Evolutionary conservation across 163 green algal species (phyloP).

Genomic region (Chlamydomonas reinhardtii): DNA sequence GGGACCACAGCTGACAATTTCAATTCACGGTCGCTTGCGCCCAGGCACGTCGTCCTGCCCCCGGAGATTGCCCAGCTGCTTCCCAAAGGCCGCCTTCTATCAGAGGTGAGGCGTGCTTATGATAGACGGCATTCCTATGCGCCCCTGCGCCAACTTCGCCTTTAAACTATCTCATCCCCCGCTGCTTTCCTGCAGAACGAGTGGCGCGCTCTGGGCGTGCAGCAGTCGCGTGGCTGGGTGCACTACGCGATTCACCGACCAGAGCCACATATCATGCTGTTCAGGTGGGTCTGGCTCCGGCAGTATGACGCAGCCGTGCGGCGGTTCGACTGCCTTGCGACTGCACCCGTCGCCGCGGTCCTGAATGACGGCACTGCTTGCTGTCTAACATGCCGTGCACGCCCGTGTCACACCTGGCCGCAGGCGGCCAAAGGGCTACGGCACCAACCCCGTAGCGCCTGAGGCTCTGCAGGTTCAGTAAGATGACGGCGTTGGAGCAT

Average conservation of each 20-base stretch:
- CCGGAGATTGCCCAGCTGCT: constrained; percentile 89
- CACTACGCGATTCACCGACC: constrained; percentile 97
- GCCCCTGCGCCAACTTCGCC: neutral
- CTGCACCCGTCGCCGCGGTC: no score
- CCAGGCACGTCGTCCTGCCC: constrained; percentile 94
- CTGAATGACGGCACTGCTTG: no score
- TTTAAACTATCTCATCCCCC: neutral
- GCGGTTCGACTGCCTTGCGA: no score
- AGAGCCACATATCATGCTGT: constrained; percentile 97
- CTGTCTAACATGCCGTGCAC: no score
- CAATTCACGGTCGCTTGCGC: neutral
- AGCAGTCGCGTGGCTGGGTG: constrained; percentile 97
- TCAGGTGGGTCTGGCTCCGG: constrained; percentile 63
- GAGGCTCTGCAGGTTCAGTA: constrained; percentile 19
- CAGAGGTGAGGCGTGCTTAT: constrained; percentile 74
- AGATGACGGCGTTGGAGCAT: no score
- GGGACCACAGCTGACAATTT: no score
- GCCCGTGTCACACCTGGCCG: no score
- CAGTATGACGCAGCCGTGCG: neutral
- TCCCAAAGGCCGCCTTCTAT: constrained; percentile 89
- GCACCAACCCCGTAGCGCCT: neutral
- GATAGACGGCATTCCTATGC: neutral
- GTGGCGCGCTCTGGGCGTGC: constrained; percentile 95
- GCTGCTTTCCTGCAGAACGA: constrained; percentile 86
- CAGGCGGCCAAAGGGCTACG: constrained; percentile 51